Evolutionary conservation across 352 stramenopile species (phyloP).

Genomic region (Globisporangium ultimum): DNA sequence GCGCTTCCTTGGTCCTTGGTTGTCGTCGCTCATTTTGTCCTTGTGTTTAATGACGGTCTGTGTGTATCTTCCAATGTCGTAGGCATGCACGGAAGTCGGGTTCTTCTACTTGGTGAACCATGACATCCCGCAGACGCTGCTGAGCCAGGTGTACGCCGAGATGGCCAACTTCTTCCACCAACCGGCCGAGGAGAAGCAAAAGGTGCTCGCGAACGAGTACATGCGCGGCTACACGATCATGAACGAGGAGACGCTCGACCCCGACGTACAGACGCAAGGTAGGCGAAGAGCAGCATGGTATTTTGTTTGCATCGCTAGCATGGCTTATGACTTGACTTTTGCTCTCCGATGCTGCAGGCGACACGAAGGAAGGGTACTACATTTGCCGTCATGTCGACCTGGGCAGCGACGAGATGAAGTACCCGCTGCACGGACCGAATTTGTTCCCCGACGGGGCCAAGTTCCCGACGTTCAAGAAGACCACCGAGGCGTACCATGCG

Average conservation of each 20-base stretch:
- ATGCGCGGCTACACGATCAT: constrained; percentile 73
- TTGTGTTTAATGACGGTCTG: not conserved
- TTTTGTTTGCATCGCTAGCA: too few relatives aligned
- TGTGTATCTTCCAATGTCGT: not conserved
- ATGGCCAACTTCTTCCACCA: constrained; percentile 60
- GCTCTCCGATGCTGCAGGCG: constrained; percentile 18
- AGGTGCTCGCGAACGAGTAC: constrained; percentile 64
- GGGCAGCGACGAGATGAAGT: constrained; percentile 51
- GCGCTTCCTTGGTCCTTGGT: too few relatives aligned
- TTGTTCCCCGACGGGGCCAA: constrained; percentile 42
- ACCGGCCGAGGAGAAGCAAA: constrained; percentile 41
- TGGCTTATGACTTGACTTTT: too few relatives aligned
- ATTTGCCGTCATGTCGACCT: constrained; percentile 63
- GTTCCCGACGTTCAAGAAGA: constrained; percentile 45
- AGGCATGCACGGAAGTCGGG: constrained; percentile 50
- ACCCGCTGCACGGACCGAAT: constrained; percentile 63
- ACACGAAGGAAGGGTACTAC: constrained; percentile 80
- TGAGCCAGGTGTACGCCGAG: constrained; percentile 50
- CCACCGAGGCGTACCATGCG: constrained; percentile 48
- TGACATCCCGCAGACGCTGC: constrained; percentile 29
- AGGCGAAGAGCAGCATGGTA: not conserved
- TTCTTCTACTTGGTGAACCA: constrained; percentile 76
- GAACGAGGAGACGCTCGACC: constrained; percentile 74
- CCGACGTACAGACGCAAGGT: constrained; percentile 35
- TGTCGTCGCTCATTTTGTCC: too few relatives aligned